A percentile compares a stretch with the other conserved stretches of the same genome.
phyloP scores from a whole-genome alignment of 176 grass and related monocot genomes.

The Melocanna baccifera region DNA sequence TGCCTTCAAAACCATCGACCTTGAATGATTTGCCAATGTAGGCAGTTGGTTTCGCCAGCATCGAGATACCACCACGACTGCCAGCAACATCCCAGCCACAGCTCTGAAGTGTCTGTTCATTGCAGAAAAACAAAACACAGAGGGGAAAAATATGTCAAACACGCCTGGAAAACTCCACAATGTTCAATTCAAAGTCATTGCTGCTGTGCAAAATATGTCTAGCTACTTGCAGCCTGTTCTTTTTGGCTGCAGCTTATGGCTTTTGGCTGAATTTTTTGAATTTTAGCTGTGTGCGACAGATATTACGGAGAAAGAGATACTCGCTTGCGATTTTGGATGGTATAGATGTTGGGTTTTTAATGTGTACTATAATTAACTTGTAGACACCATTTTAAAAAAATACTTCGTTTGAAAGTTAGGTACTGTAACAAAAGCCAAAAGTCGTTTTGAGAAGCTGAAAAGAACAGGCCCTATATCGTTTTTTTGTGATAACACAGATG shows the following conservation, averaged over 20 bases:
- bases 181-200: background rate
- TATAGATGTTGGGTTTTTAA: no score
- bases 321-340: no score
- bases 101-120: constrained; percentile 62
- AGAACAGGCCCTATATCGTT: no score
- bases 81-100: constrained; percentile 68
- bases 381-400: no score
- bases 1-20: constrained; percentile 43
- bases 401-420: no score
- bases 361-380: no score
- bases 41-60: constrained; percentile 67
- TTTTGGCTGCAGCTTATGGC: no score
- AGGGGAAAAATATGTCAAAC: background rate
- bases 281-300: no score
- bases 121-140: background rate
- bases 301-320: no score
- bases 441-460: no score
- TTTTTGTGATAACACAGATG: background rate
- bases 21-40: constrained; percentile 70
- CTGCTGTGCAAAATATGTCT: background rate
- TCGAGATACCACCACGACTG: constrained; percentile 62
- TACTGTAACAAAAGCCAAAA: no score
- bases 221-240: background rate
- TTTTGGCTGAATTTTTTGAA: no score
- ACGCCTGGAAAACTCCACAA: background rate